phyloP scores from a whole-genome alignment of 495 filamentous ascomycete genomes.

The Lasiosphaeria hispida region DNA sequence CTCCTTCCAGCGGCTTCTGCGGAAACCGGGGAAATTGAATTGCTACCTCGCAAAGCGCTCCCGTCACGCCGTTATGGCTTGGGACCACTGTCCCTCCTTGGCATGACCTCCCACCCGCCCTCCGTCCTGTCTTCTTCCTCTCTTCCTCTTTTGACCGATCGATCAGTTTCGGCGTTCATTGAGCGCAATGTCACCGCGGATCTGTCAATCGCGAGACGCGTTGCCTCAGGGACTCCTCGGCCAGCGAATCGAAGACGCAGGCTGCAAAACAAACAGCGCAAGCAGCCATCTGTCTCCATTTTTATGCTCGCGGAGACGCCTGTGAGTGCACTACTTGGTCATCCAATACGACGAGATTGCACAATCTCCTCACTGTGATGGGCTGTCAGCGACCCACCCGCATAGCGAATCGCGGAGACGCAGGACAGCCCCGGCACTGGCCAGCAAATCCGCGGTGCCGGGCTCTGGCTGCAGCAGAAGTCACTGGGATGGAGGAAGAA shows the following conservation, averaged over 20 bases:
- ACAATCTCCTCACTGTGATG: constrained; percentile 28
- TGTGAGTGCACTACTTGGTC: constrained; percentile 12
- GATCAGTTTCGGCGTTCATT: too few relatives aligned
- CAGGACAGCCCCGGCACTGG: constrained; percentile 14
- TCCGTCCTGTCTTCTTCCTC: neutral
- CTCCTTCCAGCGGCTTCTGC: constrained; percentile 10
- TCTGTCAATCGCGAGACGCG: constrained; percentile 4
- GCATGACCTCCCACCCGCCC: neutral
- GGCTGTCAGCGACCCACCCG: constrained; percentile 18
- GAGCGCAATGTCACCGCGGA: neutral
- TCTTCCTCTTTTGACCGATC: neutral
- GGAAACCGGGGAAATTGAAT: neutral
- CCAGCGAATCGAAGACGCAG: constrained; percentile 10
- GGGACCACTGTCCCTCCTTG: too few relatives aligned
- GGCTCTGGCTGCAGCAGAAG: constrained; percentile 11
- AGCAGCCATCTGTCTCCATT: neutral
- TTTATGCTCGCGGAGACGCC: constrained; percentile 5
- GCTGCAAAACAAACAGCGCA: constrained; percentile 18
- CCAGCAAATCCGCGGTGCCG: constrained; percentile 26
- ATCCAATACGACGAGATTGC: constrained; percentile 31
- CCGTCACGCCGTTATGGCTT: too few relatives aligned
- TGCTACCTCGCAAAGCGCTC: too few relatives aligned
- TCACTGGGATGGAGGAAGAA: constrained; percentile 8
- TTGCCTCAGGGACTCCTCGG: constrained; percentile 4
- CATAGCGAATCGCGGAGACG: constrained; percentile 32